These are phyloP conservation scores for Apiospora aurea DNA, from an alignment of 2,329 filamentous ascomycete genomes.

Conservation along the genomic window DNA sequence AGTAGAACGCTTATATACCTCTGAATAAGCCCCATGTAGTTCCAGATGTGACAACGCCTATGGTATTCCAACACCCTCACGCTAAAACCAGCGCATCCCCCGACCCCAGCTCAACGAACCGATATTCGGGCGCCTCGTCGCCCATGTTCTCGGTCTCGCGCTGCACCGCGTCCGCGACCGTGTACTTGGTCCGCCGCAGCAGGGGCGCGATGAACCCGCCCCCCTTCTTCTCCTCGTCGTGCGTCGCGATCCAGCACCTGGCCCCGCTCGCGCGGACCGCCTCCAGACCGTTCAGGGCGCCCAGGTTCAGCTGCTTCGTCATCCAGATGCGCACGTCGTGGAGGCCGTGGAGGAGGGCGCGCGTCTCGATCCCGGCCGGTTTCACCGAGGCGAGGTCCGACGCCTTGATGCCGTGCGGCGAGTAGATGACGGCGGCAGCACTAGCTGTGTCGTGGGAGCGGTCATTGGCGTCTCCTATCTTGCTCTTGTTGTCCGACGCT, in stretches of 20 bases:
- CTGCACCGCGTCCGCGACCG: slow-evolving; percentile 50
- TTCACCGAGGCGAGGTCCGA: slow-evolving; percentile 53
- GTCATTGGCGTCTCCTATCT: no score
- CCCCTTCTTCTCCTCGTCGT: slow-evolving; percentile 70
- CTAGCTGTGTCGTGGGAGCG: no score
- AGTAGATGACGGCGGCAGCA: slow-evolving; percentile 64
- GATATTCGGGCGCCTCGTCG: slow-evolving; percentile 47
- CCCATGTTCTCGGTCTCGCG: slow-evolving; percentile 42
- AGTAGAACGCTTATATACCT: background rate
- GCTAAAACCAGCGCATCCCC: slow-evolving; percentile 61
- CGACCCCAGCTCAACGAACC: slow-evolving; percentile 61
- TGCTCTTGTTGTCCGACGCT: no score
- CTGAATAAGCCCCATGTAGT: no score
- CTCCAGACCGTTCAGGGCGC: slow-evolving; percentile 66
- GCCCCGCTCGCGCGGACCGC: slow-evolving; percentile 60
- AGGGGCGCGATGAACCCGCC: slow-evolving; percentile 63
- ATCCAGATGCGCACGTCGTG: slow-evolving; percentile 63
- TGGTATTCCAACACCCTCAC: background rate
- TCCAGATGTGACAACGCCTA: no score
- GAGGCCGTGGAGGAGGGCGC: slow-evolving; percentile 69
- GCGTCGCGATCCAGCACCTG: slow-evolving; percentile 70
- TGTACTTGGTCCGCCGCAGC: slow-evolving; percentile 52
- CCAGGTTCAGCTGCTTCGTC: slow-evolving; percentile 67
- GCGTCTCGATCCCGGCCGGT: slow-evolving; percentile 52
- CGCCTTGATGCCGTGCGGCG: slow-evolving; percentile 66